Percentiles rank a stretch among this genome's conserved stretches.
phyloP scores from a whole-genome alignment of 306 rosid species.

The Ammopiptanthus mongolicus region DNA sequence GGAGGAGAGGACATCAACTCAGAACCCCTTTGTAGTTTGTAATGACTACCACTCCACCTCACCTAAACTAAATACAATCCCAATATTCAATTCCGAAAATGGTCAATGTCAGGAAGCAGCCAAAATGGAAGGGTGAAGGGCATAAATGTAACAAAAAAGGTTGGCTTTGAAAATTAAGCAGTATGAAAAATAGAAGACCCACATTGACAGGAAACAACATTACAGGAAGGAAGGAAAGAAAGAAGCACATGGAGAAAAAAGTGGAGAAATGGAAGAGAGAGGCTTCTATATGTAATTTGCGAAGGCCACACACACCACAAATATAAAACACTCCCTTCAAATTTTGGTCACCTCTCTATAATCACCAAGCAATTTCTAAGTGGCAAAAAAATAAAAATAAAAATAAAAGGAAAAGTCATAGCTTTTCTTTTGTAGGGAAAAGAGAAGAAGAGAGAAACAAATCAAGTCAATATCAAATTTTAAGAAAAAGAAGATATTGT shows the following conservation, averaged over 20 bases:
- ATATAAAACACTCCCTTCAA: background rate
- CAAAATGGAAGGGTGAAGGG: background rate
- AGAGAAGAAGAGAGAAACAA: background rate
- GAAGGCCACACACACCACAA: conserved; percentile 36
- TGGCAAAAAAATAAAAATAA: background rate
- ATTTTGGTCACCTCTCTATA: background rate
- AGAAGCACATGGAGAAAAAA: conserved; percentile 40
- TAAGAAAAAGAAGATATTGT: background rate
- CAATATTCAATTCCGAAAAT: background rate
- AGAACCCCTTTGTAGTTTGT: background rate
- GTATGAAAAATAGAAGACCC: conserved; percentile 28
- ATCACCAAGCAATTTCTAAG: background rate
- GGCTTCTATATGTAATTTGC: conserved; percentile 7
- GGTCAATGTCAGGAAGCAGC: background rate
- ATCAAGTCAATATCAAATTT: background rate
- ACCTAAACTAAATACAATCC: conserved; percentile 9
- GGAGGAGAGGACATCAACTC: background rate
- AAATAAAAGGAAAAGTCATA: background rate
- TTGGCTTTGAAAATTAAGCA: background rate
- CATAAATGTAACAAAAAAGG: background rate
- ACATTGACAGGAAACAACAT: background rate
- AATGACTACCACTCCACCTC: background rate
- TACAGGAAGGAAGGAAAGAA: background rate
- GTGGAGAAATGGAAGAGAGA: conserved; percentile 40
- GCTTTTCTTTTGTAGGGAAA: background rate